Evolutionary conservation across 441 rosid species (phyloP).

Genomic region (Euphorbia corollata): DNA sequence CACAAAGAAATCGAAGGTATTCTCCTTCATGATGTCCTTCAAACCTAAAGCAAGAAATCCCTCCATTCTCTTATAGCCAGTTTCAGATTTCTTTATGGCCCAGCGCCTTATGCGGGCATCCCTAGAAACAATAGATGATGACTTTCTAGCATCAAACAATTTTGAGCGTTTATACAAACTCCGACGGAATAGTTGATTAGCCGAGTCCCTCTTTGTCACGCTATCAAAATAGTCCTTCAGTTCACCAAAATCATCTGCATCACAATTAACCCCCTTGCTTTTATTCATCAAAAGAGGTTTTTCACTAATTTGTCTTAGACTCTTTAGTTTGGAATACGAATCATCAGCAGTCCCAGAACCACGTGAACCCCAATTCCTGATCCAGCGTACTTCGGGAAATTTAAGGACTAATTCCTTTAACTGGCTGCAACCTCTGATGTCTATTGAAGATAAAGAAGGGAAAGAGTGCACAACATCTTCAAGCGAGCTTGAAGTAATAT

Average conservation of each 20-base stretch:
- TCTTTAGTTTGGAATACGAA: constrained; percentile 47
- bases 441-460: constrained; percentile 61
- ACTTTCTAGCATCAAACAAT: constrained; percentile 87
- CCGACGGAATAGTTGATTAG: constrained; percentile 74
- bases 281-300: constrained; percentile 33
- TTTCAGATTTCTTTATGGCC: constrained; percentile 86
- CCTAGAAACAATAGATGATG: constrained; percentile 86
- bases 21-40: constrained; percentile 92
- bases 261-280: constrained; percentile 38
- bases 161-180: constrained; percentile 91
- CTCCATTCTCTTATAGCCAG: constrained; percentile 86
- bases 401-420: constrained; percentile 52
- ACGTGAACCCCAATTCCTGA: constrained; percentile 41
- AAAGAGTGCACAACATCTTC: constrained; percentile 61
- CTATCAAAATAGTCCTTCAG: constrained; percentile 93
- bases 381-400: constrained; percentile 60
- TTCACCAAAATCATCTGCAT: constrained; percentile 81
- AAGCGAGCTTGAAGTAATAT: constrained; percentile 52
- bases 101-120: constrained; percentile 96
- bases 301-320: constrained; percentile 60
- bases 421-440: constrained; percentile 88
- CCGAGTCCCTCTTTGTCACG: constrained; percentile 87
- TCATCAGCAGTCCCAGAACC: constrained; percentile 37
- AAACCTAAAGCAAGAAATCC: constrained; percentile 84
- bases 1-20: constrained; percentile 73